phyloP scores from a whole-genome alignment of 179 eudicot genomes.

The Beta corolliflora region DNA sequence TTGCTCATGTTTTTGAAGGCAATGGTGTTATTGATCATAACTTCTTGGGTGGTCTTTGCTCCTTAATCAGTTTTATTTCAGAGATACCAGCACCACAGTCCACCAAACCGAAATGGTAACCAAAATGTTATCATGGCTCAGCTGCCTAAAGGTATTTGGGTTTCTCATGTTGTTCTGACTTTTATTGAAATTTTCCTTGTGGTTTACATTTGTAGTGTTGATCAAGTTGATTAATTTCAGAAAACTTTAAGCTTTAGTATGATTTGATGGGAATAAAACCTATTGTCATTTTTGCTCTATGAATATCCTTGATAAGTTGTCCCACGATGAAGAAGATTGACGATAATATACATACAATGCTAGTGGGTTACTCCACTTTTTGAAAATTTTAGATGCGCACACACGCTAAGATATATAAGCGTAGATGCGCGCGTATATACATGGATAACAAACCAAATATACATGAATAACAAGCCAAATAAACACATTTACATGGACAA shows the following conservation, averaged over 20 bases:
- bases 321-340: no score
- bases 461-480: no score
- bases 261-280: not conserved
- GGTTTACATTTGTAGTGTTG: not conserved
- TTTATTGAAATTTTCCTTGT: no score
- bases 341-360: no score
- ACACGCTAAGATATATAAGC: no score
- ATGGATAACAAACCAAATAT: no score
- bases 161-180: not conserved
- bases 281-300: not conserved
- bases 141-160: not conserved
- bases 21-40: slow-evolving; percentile 79
- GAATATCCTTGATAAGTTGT: not conserved
- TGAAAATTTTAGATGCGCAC: no score
- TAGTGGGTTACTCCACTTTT: no score
- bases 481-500: no score
- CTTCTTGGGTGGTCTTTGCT: slow-evolving; percentile 88
- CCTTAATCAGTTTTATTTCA: slow-evolving; percentile 68
- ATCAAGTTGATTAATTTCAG: not conserved
- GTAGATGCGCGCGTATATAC: no score
- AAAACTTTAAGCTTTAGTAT: not conserved
- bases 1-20: slow-evolving; percentile 80
- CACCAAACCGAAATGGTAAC: slow-evolving; percentile 13
- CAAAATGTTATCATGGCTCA: slow-evolving; percentile 6
- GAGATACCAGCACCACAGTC: slow-evolving; percentile 31